Base-by-base conservation (phyloP, 306 rosid genomes). In the Aeschynomene evenia region DNA sequence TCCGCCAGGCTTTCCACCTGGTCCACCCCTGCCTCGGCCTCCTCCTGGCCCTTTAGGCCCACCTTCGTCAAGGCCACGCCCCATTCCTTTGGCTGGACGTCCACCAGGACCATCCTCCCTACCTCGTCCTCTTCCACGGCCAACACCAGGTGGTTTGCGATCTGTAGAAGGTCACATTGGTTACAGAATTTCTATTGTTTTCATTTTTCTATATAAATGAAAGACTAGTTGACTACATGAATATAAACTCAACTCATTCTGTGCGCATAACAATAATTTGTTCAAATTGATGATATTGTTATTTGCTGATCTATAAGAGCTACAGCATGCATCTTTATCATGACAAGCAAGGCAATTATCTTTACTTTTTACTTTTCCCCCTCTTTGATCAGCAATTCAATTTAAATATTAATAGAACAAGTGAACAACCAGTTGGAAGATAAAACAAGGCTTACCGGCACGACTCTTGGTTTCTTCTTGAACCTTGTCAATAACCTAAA, bases 391-490 rank as follows among this genome's bases (percentile, higher is more conserved):
- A 37, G 61, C 66, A 4, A 13, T 22, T 19, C 43, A 31, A 51
- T 53, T 54, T n/a, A 43, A 76, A 55, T 55, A 56, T 39, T 63
- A 64, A 64, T 14, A n/a, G n/a, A n/a, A n/a, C n/a, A n/a, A n/a
- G 69, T 16, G 29, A 63, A 74, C 10, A 78, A 65, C 18, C 69
- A 64, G 8, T 21, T n/a, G 40, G 21, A 68, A 14, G 46, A 26
- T 4, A 39, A 29, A 34, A 54, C 20, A 49, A 59, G 74, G 48
- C 39, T 60, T 80, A 94, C 99, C 99, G 13, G 92, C 16, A 9
- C 96, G 98, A 56, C 83, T 94, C 90, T 94, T 94, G 64, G 97
- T 85, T 84, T 94, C 99, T 81, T 94, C 99, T 86, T 94, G 99
- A 60, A 94, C 99, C 73, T 94, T 94, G 79, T 94, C 99, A 49